Conservation (phyloP, 169 alveolate species). For the Cryptosporidium andersoni region DNA sequence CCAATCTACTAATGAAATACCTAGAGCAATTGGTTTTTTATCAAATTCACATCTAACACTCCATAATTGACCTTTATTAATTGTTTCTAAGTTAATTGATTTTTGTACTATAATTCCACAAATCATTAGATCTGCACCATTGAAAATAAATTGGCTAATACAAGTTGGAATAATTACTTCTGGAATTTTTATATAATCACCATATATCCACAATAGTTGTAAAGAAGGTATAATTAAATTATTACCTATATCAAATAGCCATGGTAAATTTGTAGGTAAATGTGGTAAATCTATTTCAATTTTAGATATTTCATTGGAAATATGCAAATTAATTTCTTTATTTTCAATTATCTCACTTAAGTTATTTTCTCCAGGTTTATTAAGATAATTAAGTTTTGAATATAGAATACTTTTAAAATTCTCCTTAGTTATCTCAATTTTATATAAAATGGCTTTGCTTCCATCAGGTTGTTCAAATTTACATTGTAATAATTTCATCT, state of each 20-base stretch:
- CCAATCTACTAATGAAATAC: constrained; percentile 63
- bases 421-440: constrained; percentile 11
- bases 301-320: background rate
- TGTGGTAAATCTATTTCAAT: background rate
- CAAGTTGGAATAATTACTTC: constrained; percentile 1
- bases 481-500: constrained; percentile 6
- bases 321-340: background rate
- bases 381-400: background rate
- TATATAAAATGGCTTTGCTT: constrained; percentile 27
- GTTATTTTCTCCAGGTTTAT: background rate
- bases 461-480: constrained; percentile 18
- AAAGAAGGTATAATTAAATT: constrained; percentile 30
- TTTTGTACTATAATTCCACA: constrained; percentile 28
- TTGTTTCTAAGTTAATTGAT: background rate
- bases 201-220: constrained; percentile 54
- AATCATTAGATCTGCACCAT: constrained; percentile 67
- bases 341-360: background rate
- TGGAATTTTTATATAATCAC: constrained; percentile 8
- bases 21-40: constrained; percentile 38
- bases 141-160: constrained; percentile 38
- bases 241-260: constrained; percentile 25
- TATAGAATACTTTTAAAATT: constrained; percentile 3
- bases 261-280: constrained; percentile 28
- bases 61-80: constrained; percentile 60
- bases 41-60: constrained; percentile 24